A percentile compares a stretch with the other conserved stretches of the same genome.
Conservation (phyloP, 352 stramenopile genomes). For the Pilasporangium apinafurcum region DNA sequence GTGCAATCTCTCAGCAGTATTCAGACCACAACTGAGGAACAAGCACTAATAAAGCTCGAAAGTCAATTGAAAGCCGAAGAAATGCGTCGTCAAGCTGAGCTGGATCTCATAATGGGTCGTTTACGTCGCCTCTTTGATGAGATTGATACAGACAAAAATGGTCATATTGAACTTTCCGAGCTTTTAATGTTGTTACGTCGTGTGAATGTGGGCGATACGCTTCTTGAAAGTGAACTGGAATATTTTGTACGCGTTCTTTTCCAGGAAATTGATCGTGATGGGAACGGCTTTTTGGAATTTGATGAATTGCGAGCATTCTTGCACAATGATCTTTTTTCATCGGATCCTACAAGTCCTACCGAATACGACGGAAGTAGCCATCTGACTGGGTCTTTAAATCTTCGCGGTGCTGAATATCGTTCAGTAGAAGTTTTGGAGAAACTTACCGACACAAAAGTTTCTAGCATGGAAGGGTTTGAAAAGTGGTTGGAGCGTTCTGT, state of each 20-base stretch:
- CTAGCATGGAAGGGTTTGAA: slow-evolving; percentile 34
- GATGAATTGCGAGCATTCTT: slow-evolving; percentile 89
- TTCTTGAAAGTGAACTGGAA: slow-evolving; percentile 59
- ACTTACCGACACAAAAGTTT: slow-evolving; percentile 50
- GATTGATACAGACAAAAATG: slow-evolving; percentile 65
- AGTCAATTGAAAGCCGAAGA: slow-evolving; percentile 49
- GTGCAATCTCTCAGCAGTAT: slow-evolving; percentile 37
- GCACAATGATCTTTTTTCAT: slow-evolving; percentile 33
- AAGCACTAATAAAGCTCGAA: slow-evolving; percentile 47
- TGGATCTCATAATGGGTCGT: slow-evolving; percentile 42
- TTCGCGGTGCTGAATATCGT: slow-evolving; percentile 64
- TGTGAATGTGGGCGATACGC: slow-evolving; percentile 55
- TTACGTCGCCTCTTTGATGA: slow-evolving; percentile 64
- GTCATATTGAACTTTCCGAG: slow-evolving; percentile 55
- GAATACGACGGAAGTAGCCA: slow-evolving; percentile 38
- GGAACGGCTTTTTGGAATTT: slow-evolving; percentile 90
- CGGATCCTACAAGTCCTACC: background rate
- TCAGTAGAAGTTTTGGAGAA: slow-evolving; percentile 53
- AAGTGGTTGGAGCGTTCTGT: slow-evolving; percentile 35
- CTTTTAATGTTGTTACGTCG: slow-evolving; percentile 51
- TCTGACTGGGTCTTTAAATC: slow-evolving; percentile 51
- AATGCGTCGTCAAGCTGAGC: slow-evolving; percentile 38
- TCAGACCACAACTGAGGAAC: slow-evolving; percentile 53
- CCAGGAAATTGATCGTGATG: slow-evolving; percentile 91
- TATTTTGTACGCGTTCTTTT: slow-evolving; percentile 64